These are phyloP conservation scores for Pestalotiopsis sp. DNA, from an alignment of 2,329 filamentous ascomycete genomes.

Conservation along the genomic window DNA sequence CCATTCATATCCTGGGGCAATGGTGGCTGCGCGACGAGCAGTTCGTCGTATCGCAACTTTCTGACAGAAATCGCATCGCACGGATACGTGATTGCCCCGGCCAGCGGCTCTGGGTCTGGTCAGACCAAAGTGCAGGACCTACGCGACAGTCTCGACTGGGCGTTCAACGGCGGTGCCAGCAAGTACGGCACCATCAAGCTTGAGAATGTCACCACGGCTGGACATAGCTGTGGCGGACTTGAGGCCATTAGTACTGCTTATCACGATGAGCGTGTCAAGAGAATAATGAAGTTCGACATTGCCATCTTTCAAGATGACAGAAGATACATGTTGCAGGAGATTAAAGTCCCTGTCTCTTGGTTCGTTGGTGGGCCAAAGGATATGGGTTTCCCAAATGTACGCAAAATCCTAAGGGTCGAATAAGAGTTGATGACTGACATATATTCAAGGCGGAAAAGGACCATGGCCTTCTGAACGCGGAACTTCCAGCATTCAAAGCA, in stretches of 20 bases:
- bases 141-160: slow-evolving; percentile 21
- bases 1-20: slow-evolving; percentile 25
- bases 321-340: slow-evolving; percentile 23
- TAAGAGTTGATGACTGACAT: neutral
- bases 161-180: slow-evolving; percentile 16
- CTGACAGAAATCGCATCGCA: slow-evolving; percentile 25
- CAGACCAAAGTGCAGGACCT: slow-evolving; percentile 20
- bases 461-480: slow-evolving; percentile 19
- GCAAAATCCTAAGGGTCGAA: neutral
- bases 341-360: slow-evolving; percentile 25
- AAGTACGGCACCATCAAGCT: slow-evolving; percentile 24
- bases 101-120: slow-evolving; percentile 15
- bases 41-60: slow-evolving; percentile 22
- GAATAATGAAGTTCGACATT: slow-evolving; percentile 23
- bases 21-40: slow-evolving; percentile 24
- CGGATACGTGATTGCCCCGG: slow-evolving; percentile 24
- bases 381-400: slow-evolving; percentile 24
- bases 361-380: slow-evolving; percentile 23
- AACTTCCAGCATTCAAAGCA: slow-evolving; percentile 24
- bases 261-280: slow-evolving; percentile 22
- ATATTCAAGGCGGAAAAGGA: slow-evolving; percentile 21
- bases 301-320: slow-evolving; percentile 26
- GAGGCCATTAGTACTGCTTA: slow-evolving; percentile 21
- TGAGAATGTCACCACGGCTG: slow-evolving; percentile 26
- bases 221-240: slow-evolving; percentile 25